Evolutionary conservation across 2,329 filamentous ascomycete species (phyloP).

Genomic region (Claviceps sp.): DNA sequence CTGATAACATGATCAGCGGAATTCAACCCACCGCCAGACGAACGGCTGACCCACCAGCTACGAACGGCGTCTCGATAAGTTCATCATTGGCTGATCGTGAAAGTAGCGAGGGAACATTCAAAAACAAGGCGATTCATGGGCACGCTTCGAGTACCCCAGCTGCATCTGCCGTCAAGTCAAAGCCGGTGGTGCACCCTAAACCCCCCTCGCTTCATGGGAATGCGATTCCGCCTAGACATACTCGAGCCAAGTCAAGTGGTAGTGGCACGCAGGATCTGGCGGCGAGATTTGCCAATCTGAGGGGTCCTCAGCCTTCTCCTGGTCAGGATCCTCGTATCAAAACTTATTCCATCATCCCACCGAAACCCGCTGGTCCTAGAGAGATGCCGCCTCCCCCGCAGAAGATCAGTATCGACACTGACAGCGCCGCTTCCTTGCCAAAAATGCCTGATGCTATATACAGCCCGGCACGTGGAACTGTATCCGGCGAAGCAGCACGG

Average conservation of each 20-base stretch:
- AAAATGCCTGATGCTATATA: slow-evolving; percentile 65
- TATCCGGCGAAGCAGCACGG: slow-evolving; percentile 50
- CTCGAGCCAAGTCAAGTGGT: slow-evolving; percentile 14
- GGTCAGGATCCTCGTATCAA: slow-evolving; percentile 40
- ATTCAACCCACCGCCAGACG: slow-evolving; percentile 28
- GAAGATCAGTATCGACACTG: slow-evolving; percentile 32
- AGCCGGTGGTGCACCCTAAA: slow-evolving; percentile 48
- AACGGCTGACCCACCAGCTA: slow-evolving; percentile 8
- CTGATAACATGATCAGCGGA: slow-evolving; percentile 50
- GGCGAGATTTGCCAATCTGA: slow-evolving; percentile 43
- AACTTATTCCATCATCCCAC: slow-evolving; percentile 31
- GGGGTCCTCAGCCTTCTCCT: slow-evolving; percentile 26
- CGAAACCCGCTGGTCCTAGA: slow-evolving; percentile 32
- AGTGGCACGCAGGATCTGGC: slow-evolving; percentile 34
- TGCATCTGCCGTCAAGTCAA: slow-evolving; percentile 20
- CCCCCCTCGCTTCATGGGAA: slow-evolving; percentile 54
- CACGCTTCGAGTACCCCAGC: slow-evolving; percentile 7
- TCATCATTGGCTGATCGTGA: background rate
- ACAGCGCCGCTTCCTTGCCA: slow-evolving; percentile 44
- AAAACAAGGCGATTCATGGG: slow-evolving; percentile 2
- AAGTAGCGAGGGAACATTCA: background rate
- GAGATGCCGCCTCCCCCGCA: slow-evolving; percentile 32
- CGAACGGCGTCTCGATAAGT: background rate
- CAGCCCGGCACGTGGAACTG: slow-evolving; percentile 60
- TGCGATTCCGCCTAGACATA: slow-evolving; percentile 23